Evolutionary conservation across 176 grass and related monocot genomes (phyloP).

Genomic region (Bolboschoenus planiculmis): DNA sequence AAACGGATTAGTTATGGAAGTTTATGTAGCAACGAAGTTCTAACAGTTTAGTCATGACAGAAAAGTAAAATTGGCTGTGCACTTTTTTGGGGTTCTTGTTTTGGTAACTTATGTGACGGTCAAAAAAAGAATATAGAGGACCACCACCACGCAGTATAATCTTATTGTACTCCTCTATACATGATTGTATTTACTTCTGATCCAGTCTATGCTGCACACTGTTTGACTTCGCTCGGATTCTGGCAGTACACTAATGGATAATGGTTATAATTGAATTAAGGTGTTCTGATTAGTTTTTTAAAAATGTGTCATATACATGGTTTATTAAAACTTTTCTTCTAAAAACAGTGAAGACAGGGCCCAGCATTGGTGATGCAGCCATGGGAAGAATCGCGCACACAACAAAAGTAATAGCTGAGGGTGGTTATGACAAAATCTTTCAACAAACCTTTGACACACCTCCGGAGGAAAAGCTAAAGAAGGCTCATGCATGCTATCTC

Average conservation of each 20-base stretch:
- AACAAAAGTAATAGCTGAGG: slow-evolving; percentile 95
- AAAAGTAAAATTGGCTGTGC: background rate
- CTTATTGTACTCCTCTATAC: background rate
- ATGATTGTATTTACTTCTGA: background rate
- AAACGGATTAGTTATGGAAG: background rate
- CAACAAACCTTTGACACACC: slow-evolving; percentile 73
- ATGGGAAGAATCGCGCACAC: slow-evolving; percentile 88
- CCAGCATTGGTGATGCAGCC: slow-evolving; percentile 88
- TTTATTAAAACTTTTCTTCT: background rate
- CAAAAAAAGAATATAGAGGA: background rate
- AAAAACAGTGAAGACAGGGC: slow-evolving; percentile 92
- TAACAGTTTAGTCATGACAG: background rate
- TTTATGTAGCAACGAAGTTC: too few species aligned
- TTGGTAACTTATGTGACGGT: background rate
- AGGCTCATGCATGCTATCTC: slow-evolving; percentile 76
- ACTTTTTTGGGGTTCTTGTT: background rate
- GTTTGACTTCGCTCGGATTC: background rate
- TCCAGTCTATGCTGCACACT: background rate
- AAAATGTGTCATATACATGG: background rate
- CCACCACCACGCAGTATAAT: background rate
- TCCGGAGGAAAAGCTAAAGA: slow-evolving; percentile 82
- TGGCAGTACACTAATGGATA: background rate
- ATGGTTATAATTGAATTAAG: background rate
- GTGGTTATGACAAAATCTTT: slow-evolving; percentile 97
- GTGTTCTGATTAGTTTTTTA: background rate